A percentile compares a stretch with the other conserved stretches of the same genome.
Conservation (phyloP, 2,329 filamentous ascomycete species). For the Penicillium sp. region DNA sequence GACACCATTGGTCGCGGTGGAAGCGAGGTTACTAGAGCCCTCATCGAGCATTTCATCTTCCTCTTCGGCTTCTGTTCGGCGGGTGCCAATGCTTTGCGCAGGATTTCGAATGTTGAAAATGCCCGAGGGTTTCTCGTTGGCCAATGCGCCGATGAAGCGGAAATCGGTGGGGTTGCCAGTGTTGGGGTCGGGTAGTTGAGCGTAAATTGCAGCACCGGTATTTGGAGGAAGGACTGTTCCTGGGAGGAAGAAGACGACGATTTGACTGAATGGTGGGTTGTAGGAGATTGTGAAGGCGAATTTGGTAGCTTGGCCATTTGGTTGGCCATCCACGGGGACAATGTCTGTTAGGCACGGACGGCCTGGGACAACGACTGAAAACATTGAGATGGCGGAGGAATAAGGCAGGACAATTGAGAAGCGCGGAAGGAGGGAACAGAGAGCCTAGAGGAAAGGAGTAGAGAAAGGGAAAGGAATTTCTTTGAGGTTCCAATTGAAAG, state of each 20-base stretch:
- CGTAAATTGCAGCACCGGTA: conserved; percentile 87
- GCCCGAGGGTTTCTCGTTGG: conserved; percentile 86
- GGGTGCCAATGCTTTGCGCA: conserved; percentile 14
- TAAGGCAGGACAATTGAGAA: not conserved
- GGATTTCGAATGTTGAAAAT: conserved; percentile 74
- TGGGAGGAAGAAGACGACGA: conserved; percentile 88
- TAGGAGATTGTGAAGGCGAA: conserved; percentile 71
- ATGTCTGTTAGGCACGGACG: conserved; percentile 64
- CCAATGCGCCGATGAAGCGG: conserved; percentile 85
- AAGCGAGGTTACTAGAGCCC: conserved; percentile 36
- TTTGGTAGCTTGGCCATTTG: conserved; percentile 62
- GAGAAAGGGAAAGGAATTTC: not conserved
- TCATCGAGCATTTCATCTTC: conserved; percentile 54
- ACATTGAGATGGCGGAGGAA: conserved; percentile 48
- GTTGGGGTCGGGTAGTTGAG: conserved; percentile 66
- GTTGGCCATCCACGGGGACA: conserved; percentile 53
- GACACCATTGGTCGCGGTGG: conserved; percentile 43
- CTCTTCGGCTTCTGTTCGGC: conserved; percentile 38
- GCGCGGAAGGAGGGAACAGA: not conserved
- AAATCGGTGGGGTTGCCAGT: conserved; percentile 59
- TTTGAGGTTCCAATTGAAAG: conserved; percentile 5
- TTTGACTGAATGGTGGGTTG: conserved; percentile 66
- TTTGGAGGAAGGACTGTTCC: conserved; percentile 71
- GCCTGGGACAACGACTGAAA: conserved; percentile 65
- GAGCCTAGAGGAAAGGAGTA: not conserved